phyloP scores from a whole-genome alignment of 352 stramenopile species.

The Pythium volutum region DNA sequence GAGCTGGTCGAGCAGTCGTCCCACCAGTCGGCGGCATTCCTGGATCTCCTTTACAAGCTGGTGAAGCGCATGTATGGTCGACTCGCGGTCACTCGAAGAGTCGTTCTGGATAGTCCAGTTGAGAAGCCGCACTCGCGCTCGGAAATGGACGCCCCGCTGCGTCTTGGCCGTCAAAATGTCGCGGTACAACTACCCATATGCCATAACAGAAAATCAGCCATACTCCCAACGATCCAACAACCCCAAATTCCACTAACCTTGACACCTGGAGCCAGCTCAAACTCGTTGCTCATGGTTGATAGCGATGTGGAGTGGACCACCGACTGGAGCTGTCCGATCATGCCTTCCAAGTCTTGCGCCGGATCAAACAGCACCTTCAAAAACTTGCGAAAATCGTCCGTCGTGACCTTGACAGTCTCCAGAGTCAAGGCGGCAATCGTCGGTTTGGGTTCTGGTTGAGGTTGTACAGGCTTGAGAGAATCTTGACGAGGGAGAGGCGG shows the following conservation, averaged over 20 bases:
- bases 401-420: constrained; percentile 14
- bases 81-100: constrained; percentile 35
- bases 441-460: not conserved
- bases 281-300: constrained; percentile 57
- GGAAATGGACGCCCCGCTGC: constrained; percentile 9
- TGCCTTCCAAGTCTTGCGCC: constrained; percentile 54
- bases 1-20: constrained; percentile 40
- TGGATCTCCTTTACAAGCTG: constrained; percentile 35
- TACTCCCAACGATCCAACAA: no score
- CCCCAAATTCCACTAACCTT: constrained; percentile 44
- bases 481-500: not conserved
- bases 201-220: no score
- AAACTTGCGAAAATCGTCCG: constrained; percentile 40
- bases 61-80: constrained; percentile 44
- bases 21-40: constrained; percentile 44
- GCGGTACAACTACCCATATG: constrained; percentile 56
- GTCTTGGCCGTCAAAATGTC: constrained; percentile 15
- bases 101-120: constrained; percentile 15
- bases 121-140: constrained; percentile 19
- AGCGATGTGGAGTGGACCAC: constrained; percentile 35
- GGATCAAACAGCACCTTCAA: constrained; percentile 52
- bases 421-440: not conserved
- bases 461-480: no score
- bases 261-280: constrained; percentile 47
- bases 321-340: constrained; percentile 39